A percentile compares a stretch with the other conserved stretches of the same genome.
Evolutionary conservation across 306 rosid species (phyloP).

Genomic region (Sphenostylis stenocarpa): DNA sequence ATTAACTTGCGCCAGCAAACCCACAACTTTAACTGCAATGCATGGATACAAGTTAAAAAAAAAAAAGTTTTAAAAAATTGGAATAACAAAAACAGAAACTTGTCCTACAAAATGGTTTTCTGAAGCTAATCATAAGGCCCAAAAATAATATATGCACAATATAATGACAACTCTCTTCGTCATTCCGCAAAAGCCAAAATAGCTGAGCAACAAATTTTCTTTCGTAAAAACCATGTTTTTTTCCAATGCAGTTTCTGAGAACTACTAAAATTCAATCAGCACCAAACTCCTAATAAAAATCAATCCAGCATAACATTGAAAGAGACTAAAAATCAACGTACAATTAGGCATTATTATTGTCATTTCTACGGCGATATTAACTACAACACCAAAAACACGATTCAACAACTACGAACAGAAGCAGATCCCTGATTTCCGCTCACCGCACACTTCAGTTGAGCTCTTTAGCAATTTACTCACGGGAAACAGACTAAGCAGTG

Average conservation of each 20-base stretch:
- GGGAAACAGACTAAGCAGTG: neutral
- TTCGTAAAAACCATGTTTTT: neutral
- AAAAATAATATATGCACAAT: neutral
- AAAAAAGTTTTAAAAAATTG: neutral
- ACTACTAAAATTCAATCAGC: neutral
- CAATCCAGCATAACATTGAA: neutral
- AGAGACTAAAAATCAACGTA: neutral
- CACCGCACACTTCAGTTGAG: slow-evolving; percentile 7
- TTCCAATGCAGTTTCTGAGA: neutral
- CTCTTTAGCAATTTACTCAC: neutral
- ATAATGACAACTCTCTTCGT: neutral
- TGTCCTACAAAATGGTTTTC: neutral
- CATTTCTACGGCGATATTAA: neutral
- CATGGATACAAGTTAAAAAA: neutral
- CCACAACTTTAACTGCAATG: slow-evolving; percentile 42
- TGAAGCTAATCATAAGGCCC: neutral
- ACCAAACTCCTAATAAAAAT: neutral
- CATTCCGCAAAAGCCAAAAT: neutral
- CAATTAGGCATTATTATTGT: neutral
- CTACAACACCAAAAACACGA: slow-evolving; percentile 5
- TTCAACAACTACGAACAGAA: slow-evolving; percentile 4
- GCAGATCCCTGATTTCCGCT: slow-evolving; percentile 20
- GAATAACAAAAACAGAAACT: neutral
- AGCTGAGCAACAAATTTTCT: neutral
- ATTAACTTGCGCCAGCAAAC: slow-evolving; percentile 41